phyloP scores from a whole-genome alignment of 495 filamentous ascomycete species.

The Opeltia flavorubescens region DNA sequence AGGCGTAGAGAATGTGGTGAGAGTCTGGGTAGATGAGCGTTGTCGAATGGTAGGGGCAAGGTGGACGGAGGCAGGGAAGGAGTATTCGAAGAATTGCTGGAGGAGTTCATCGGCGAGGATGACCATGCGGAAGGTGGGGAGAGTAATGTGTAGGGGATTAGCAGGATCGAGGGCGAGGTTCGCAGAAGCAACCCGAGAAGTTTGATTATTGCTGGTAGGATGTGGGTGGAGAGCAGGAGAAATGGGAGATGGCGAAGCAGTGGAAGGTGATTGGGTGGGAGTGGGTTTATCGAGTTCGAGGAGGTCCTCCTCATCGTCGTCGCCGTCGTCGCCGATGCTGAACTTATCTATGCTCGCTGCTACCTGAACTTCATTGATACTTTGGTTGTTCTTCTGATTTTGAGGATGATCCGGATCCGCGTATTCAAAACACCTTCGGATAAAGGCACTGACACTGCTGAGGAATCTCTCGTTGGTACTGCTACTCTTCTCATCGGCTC shows the following conservation, averaged over 20 bases:
- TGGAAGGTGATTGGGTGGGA: background rate
- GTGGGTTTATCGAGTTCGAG: slow-evolving; percentile 34
- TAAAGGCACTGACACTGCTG: slow-evolving; percentile 86
- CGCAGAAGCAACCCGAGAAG: slow-evolving; percentile 27
- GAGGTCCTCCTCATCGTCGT: slow-evolving; percentile 54
- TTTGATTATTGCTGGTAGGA: slow-evolving; percentile 13
- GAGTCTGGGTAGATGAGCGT: slow-evolving; percentile 37
- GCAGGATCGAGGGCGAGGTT: slow-evolving; percentile 85
- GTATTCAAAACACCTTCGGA: slow-evolving; percentile 93
- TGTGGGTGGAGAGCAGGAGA: slow-evolving; percentile 10
- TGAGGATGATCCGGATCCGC: slow-evolving; percentile 78
- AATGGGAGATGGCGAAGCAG: slow-evolving; percentile 8
- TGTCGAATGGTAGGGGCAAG: slow-evolving; percentile 33
- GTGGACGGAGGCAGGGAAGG: slow-evolving; percentile 58
- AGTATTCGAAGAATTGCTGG: slow-evolving; percentile 87
- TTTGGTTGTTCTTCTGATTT: slow-evolving; percentile 26
- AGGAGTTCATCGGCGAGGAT: slow-evolving; percentile 90
- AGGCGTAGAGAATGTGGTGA: slow-evolving; percentile 54
- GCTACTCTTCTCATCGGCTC: slow-evolving; percentile 19
- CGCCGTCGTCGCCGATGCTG: slow-evolving; percentile 64
- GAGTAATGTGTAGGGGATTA: slow-evolving; percentile 86
- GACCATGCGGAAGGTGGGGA: slow-evolving; percentile 98
- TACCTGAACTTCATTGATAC: slow-evolving; percentile 16
- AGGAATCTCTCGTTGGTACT: slow-evolving; percentile 61
- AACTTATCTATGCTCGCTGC: slow-evolving; percentile 46